Evolutionary conservation across 192 early-diverging fungal genomes (phyloP), one percentile per base, ranked within the genome.

Genomic region (Helicostylum pulchrum): DNA sequence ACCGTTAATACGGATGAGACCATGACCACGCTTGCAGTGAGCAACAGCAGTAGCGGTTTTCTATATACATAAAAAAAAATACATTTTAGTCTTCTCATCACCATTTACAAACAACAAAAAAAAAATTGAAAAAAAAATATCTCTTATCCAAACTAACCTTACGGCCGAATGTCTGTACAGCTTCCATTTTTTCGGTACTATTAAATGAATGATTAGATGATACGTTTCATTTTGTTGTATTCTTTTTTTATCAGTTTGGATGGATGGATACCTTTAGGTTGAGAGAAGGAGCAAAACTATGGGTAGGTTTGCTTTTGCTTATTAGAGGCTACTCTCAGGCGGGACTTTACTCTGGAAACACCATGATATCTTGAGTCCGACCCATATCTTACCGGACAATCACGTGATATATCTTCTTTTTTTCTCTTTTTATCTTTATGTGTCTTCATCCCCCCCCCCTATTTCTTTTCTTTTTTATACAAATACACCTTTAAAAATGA

Each of bases 21-120:
- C 97, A 80, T 85, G 87, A 53, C 97, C 97, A 82, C 88, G 89
- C 92, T 98, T 99, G 91, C 92, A 94, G 85, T 94, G 88, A 72
- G 97, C 97, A 72, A 99, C 97, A 75, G 97, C 97, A 55, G 94
- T 97, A 79, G 97, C 97, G 82, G 95, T 99, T 90, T 99, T 99
- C 93, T 84, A 36, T 44, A 23, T n/a, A n/a, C 4, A 26, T 7
- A 34, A 56, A 30, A 65, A 17, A 19, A n/a, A 47, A 21, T 45
- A 14, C 4, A 15, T 19, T 48, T 14, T 17, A 48, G 46, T 48
- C n/a, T 2, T 14, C 44, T 12, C 44, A 45, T 45, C 46, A 48
- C 17, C 17, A 48, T 48, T 48, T 3, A 47, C 3, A 47, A 47
- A n/a, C 12, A n/a, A 15, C 46, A 48, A 50, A n/a, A 19, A 32